A percentile compares a stretch with the other conserved stretches of the same genome.
These are phyloP conservation scores for Parasitella parasitica DNA, from an alignment of 371 early-diverging fungal species.

Conservation along the genomic window DNA sequence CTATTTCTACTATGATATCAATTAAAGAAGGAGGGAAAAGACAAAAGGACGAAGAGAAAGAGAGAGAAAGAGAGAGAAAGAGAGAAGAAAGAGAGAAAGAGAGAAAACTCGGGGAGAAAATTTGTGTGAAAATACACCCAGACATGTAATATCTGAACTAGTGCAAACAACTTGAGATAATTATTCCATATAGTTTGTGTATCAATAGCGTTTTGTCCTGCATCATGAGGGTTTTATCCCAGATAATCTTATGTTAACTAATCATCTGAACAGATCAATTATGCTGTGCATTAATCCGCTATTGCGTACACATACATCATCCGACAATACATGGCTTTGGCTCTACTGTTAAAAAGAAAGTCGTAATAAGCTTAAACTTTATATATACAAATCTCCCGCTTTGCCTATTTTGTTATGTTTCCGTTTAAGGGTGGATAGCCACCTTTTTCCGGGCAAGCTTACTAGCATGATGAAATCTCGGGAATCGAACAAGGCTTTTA, in stretches of 20 bases:
- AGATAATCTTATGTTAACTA: too few species aligned
- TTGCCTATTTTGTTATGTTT: too few species aligned
- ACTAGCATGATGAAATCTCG: too few species aligned
- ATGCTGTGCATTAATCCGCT: neutral
- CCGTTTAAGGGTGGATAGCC: too few species aligned
- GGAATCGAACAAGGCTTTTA: too few species aligned
- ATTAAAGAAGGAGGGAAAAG: neutral
- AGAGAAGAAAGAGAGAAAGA: neutral
- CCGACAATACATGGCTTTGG: too few species aligned
- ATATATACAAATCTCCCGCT: neutral
- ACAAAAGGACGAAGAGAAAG: neutral
- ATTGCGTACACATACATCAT: neutral
- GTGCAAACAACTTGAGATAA: neutral
- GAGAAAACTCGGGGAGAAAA: constrained; percentile 1
- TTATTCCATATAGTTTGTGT: neutral
- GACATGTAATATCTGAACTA: neutral
- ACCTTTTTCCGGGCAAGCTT: neutral
- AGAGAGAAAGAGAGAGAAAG: neutral
- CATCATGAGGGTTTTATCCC: too few species aligned
- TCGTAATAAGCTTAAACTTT: too few species aligned
- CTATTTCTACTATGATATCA: neutral
- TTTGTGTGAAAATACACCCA: neutral
- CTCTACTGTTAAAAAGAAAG: too few species aligned
- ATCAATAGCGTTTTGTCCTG: too few species aligned
- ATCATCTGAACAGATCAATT: too few species aligned